Percentiles rank a stretch among this genome's conserved stretches.
phyloP scores from a whole-genome alignment of 148 eudicot genomes.

The Silene uniflora region DNA sequence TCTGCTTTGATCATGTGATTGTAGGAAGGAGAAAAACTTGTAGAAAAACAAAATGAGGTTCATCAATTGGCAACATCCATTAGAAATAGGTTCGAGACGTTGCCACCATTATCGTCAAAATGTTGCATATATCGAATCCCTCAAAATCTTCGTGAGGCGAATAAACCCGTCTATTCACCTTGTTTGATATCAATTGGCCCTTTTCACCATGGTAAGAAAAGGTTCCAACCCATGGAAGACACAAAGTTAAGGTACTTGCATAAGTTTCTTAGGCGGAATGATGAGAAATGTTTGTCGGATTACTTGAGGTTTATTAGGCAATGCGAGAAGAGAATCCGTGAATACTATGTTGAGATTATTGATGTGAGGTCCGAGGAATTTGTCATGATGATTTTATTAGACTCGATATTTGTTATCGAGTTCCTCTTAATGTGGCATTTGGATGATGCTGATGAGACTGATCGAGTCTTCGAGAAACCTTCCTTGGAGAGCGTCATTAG shows the following conservation, averaged over 20 bases:
- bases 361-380: constrained; percentile 15
- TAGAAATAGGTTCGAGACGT: constrained; percentile 10
- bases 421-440: constrained; percentile 22
- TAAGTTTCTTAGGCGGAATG: constrained; percentile 19
- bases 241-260: constrained; percentile 22
- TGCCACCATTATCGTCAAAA: constrained; percentile 15
- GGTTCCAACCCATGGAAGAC: constrained; percentile 19
- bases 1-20: not conserved
- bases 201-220: constrained; percentile 12
- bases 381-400: constrained; percentile 22
- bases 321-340: constrained; percentile 12
- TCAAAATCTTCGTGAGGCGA: constrained; percentile 1
- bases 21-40: constrained; percentile 12
- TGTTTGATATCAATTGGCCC: constrained; percentile 27
- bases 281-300: constrained; percentile 6
- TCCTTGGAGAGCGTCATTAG: constrained; percentile 18
- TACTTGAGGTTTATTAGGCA: constrained; percentile 17
- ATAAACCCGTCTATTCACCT: constrained; percentile 18
- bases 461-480: constrained; percentile 18
- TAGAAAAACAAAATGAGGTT: constrained; percentile 8
- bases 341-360: constrained; percentile 16
- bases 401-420: constrained; percentile 23
- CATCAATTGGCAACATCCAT: constrained; percentile 12
- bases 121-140: constrained; percentile 30
- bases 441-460: constrained; percentile 16